phyloP scores from a whole-genome alignment of 2,329 filamentous ascomycete species.

The Dactylella cylindrospora region DNA sequence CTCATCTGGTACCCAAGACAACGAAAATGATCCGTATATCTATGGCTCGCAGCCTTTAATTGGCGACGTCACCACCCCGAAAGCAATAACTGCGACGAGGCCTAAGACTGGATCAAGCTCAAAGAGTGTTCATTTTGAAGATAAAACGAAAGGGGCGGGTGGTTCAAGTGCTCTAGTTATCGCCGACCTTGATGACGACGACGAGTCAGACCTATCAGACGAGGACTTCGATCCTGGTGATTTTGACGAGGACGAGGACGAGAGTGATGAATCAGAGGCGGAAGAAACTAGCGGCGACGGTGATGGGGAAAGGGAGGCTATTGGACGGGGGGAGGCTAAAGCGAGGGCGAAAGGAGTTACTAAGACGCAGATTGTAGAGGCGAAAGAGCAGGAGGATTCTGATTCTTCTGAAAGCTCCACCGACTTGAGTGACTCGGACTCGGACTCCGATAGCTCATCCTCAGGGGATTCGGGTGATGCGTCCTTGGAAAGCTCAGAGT shows the following conservation, averaged over 20 bases:
- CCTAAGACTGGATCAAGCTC: constrained; percentile 9
- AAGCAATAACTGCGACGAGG: not conserved
- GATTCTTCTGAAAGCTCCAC: not conserved
- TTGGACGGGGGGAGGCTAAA: not conserved
- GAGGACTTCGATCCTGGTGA: constrained; percentile 37
- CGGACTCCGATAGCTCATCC: constrained; percentile 9
- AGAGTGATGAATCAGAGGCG: not conserved
- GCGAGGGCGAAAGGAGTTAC: not conserved
- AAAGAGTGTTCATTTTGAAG: constrained; percentile 31
- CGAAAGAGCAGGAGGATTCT: too few species aligned
- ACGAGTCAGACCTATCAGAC: constrained; percentile 18
- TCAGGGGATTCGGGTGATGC: constrained; percentile 12
- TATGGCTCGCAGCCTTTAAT: constrained; percentile 11
- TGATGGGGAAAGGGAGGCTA: not conserved
- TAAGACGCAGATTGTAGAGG: too few species aligned
- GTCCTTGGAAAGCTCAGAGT: not conserved
- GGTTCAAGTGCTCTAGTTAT: constrained; percentile 22
- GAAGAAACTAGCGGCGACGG: not conserved
- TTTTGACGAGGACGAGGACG: constrained; percentile 24
- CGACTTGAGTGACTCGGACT: constrained; percentile 6
- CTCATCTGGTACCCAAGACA: not conserved
- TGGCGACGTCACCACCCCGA: not conserved
- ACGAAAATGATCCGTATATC: not conserved
- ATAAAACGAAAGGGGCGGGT: not conserved
- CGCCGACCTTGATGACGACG: constrained; percentile 16